Evolutionary conservation across 345 rosid species (phyloP).

Genomic region (Geranium rotundifolium): DNA sequence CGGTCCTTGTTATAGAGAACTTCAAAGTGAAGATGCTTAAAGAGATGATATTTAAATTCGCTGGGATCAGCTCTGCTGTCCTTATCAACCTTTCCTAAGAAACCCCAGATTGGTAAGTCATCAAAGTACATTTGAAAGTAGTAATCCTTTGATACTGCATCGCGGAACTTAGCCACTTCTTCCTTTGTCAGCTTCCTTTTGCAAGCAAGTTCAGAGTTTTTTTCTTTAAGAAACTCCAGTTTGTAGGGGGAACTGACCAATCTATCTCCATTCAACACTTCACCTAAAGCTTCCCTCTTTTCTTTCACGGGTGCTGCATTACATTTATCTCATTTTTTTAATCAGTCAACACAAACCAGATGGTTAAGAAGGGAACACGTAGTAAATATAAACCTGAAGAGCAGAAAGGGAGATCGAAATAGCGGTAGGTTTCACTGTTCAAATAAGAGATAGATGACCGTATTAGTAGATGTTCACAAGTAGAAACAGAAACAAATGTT

Average conservation of each 20-base stretch:
- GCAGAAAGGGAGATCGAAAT: slow-evolving; percentile 52
- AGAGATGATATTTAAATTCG: slow-evolving; percentile 34
- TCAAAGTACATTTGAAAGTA: slow-evolving; percentile 56
- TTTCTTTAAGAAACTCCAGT: slow-evolving; percentile 33
- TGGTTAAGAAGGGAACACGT: not conserved
- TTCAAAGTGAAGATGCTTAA: slow-evolving; percentile 36
- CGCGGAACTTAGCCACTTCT: slow-evolving; percentile 30
- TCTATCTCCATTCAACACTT: slow-evolving; percentile 45
- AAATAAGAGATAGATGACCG: not conserved
- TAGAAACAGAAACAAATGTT: no score
- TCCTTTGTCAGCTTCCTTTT: slow-evolving; percentile 21
- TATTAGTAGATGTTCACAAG: no score
- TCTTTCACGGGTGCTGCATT: slow-evolving; percentile 30
- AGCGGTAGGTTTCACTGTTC: slow-evolving; percentile 42
- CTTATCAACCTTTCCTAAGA: slow-evolving; percentile 41
- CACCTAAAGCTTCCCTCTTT: slow-evolving; percentile 51
- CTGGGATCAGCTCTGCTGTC: slow-evolving; percentile 31
- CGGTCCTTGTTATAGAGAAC: slow-evolving; percentile 39
- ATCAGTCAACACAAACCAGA: not conserved
- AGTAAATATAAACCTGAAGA: slow-evolving; percentile 23
- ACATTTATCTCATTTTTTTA: not conserved
- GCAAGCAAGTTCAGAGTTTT: slow-evolving; percentile 30
- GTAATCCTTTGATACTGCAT: slow-evolving; percentile 31
- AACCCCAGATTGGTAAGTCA: slow-evolving; percentile 49
- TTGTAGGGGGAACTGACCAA: slow-evolving; percentile 41